Percentiles rank a stretch among this genome's conserved stretches.
Evolutionary conservation across 306 rosid genomes (phyloP).

Genomic region (barrel medic (Medicago truncatula)): DNA sequence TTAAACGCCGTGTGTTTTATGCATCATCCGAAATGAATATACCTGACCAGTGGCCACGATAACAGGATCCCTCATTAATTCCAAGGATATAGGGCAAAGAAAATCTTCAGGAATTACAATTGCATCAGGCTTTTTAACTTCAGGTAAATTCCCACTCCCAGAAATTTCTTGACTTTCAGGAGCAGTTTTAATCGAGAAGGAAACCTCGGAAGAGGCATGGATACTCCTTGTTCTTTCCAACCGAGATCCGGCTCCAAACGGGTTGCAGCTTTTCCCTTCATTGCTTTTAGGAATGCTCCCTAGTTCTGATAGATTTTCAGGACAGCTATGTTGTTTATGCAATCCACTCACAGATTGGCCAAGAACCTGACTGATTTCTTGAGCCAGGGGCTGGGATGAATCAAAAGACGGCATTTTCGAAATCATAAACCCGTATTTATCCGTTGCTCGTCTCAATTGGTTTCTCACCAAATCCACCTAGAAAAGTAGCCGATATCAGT

Average conservation of each 20-base stretch:
- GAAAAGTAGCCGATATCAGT: constrained; percentile 30
- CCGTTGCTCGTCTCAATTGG: constrained; percentile 83
- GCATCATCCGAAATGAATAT: constrained; percentile 34
- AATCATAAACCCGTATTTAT: constrained; percentile 70
- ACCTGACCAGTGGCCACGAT: constrained; percentile 99
- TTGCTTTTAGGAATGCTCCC: constrained; percentile 42
- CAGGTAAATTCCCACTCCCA: constrained; percentile 46
- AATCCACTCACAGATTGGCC: constrained; percentile 51
- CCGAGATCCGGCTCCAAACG: constrained; percentile 41
- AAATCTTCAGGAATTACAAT: constrained; percentile 83
- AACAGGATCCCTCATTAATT: constrained; percentile 97
- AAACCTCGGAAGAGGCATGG: constrained; percentile 48
- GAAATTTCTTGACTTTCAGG: constrained; percentile 54
- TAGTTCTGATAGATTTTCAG: constrained; percentile 53
- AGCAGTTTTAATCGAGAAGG: constrained; percentile 40
- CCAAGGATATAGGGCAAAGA: constrained; percentile 95
- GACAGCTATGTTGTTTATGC: constrained; percentile 51
- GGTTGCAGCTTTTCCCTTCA: constrained; percentile 51
- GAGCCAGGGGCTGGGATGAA: constrained; percentile 58
- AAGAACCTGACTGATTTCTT: constrained; percentile 51
- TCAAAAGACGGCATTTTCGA: constrained; percentile 54
- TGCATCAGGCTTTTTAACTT: constrained; percentile 68
- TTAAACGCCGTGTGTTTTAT: background rate
- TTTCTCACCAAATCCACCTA: constrained; percentile 94
- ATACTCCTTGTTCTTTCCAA: constrained; percentile 54